Evolutionary conservation across 2,329 filamentous ascomycete species (phyloP), one percentile per base, ranked within the genome.

Genomic region (Pseudogymnoascus sp.): DNA sequence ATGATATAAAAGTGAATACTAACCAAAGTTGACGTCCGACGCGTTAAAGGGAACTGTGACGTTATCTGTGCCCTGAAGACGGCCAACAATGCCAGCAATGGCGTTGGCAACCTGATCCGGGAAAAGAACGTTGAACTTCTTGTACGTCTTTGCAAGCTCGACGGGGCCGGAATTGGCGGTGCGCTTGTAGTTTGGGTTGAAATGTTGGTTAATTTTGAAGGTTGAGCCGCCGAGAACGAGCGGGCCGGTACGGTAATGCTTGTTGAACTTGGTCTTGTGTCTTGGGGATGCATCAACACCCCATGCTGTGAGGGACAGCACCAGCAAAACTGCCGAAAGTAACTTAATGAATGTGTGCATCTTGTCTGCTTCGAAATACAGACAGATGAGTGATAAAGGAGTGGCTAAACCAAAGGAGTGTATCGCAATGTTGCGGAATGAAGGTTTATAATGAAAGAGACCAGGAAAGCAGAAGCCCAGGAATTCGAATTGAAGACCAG

Each of bases 51-150:
- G 56, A 10, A 50, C 53, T 6, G 64, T 44, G 59, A 63, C 66
- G 47, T 59, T 37, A 59, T 61, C 65, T 59, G 65, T 61, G 31
- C 53, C 62, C n/a, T 24, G 40, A 37, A 31, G 50, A 14, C 40
- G 61, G 3, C 53, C 37, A 53, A 44, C 61, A 56, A 33, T 62
- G 42, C 60, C 37, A 29, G 29, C 50, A 33, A 31, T 44, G 35
- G 35, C 59, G n/a, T 33, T 56, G 19, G 73, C 70, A 16, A 69
- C 59, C 19, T 72, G 63, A 60, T 72, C 67, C 4, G 73, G 73
- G 59, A 74, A 67, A 14, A 69, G 62, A 14, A 73, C 67, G 61
- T 73, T 72, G 68, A 70, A 74, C 66, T 75, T 75, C 64, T 67
- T 69, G 63, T 74, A 56, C 11, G 71, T 71, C 61, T 67, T 71